Evolutionary conservation across 2,329 filamentous ascomycete genomes (phyloP).

Genomic region (Fusarium sp.): DNA sequence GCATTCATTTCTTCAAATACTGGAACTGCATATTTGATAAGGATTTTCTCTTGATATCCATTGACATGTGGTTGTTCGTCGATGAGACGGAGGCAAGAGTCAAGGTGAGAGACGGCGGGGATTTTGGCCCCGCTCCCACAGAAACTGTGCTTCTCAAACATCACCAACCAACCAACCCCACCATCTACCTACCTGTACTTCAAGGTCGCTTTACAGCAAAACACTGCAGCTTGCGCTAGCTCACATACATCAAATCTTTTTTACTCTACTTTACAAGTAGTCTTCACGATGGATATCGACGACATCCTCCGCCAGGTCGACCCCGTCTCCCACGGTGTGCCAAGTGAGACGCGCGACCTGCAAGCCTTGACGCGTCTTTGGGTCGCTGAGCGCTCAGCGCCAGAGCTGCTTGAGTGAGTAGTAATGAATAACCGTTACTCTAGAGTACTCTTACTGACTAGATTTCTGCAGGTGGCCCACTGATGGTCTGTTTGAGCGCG

Average conservation of each 20-base stretch:
- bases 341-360: constrained; percentile 77
- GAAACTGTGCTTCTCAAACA: constrained; percentile 19
- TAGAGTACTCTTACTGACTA: background rate
- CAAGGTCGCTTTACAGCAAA: background rate
- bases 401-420: constrained; percentile 84
- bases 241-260: background rate
- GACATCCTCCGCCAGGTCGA: constrained; percentile 83
- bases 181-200: constrained; percentile 12
- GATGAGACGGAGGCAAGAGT: background rate
- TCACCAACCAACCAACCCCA: constrained; percentile 15
- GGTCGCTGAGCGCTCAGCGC: constrained; percentile 90
- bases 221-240: background rate
- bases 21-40: background rate
- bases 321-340: constrained; percentile 65
- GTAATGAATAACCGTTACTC: background rate
- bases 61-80: background rate
- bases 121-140: constrained; percentile 26
- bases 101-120: background rate
- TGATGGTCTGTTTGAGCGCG: constrained; percentile 81
- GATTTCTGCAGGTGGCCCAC: constrained; percentile 69
- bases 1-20: background rate
- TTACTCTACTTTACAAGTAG: background rate
- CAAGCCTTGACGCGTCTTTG: constrained; percentile 91
- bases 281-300: constrained; percentile 76
- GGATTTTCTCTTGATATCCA: background rate